Conservation (phyloP, 75 land plant species). For the Azolla pinnata region DNA sequence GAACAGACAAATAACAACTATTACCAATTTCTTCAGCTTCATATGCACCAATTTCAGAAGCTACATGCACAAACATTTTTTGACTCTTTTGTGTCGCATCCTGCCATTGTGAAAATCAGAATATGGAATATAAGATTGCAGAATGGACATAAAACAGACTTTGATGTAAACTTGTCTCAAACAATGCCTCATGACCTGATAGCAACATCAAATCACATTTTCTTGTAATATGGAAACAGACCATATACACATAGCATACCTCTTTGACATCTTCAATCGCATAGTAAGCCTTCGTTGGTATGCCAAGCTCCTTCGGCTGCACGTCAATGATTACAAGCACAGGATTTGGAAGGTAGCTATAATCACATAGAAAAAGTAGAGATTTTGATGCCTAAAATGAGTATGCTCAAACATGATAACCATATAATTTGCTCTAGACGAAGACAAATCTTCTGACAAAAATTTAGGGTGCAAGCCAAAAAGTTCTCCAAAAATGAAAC, state of each 20-base stretch:
- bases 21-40: slow-evolving; percentile 99
- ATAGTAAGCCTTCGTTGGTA: slow-evolving; percentile 94
- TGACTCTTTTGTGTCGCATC: slow-evolving; percentile 98
- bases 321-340: slow-evolving; percentile 96
- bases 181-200: no score
- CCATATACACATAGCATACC: slow-evolving; percentile 31
- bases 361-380: slow-evolving; percentile 1
- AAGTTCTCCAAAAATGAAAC: no score
- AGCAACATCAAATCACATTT: no score
- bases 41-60: slow-evolving; percentile 96
- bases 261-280: slow-evolving; percentile 96
- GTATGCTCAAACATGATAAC: no score
- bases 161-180: no score
- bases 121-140: neutral
- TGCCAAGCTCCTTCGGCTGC: slow-evolving; percentile 91
- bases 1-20: slow-evolving; percentile 7
- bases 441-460: neutral
- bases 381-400: neutral
- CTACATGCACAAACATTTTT: slow-evolving; percentile 90
- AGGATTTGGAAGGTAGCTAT: slow-evolving; percentile 90
- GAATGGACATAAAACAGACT: no score
- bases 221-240: no score
- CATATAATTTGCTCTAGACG: no score
- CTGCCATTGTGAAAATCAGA: slow-evolving; percentile 26
- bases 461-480: neutral